phyloP scores from a whole-genome alignment of 306 rosid species.

The Biancaea sappan region DNA sequence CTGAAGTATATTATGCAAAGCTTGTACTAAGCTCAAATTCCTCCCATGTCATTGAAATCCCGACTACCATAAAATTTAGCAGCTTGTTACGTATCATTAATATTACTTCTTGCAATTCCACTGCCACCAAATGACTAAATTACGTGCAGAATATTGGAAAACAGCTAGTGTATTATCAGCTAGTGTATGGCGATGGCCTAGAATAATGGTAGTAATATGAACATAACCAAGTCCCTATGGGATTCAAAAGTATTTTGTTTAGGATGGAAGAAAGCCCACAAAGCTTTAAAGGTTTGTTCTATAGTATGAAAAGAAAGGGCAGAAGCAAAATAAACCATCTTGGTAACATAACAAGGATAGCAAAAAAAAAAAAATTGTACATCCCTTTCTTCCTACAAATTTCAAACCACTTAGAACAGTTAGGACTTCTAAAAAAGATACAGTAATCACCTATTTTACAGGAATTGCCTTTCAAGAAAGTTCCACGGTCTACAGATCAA shows the following conservation, averaged over 20 bases:
- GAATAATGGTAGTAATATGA: not conserved
- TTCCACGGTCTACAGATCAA: not conserved
- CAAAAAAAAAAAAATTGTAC: not conserved
- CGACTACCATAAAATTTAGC: not conserved
- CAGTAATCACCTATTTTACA: not conserved
- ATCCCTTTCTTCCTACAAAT: not conserved
- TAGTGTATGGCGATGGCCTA: not conserved
- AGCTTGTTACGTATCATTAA: not conserved
- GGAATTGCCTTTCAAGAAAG: not conserved
- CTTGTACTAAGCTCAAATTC: not conserved
- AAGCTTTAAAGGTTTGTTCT: not conserved
- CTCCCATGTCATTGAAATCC: not conserved
- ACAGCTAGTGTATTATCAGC: not conserved
- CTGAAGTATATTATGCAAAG: not conserved
- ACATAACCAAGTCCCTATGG: not conserved
- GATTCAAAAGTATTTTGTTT: not conserved
- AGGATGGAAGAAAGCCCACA: not conserved
- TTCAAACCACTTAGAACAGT: not conserved
- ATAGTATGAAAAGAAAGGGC: not conserved
- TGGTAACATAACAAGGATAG: not conserved
- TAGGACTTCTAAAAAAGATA: not conserved
- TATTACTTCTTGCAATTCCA: not conserved
- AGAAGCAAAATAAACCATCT: not conserved
- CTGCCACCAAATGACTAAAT: not conserved
- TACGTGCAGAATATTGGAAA: too few species aligned